These are phyloP conservation scores for Ceratobasidium sp. DNA, from an alignment of 1,284 basidiomycete species.

Conservation along the genomic window DNA sequence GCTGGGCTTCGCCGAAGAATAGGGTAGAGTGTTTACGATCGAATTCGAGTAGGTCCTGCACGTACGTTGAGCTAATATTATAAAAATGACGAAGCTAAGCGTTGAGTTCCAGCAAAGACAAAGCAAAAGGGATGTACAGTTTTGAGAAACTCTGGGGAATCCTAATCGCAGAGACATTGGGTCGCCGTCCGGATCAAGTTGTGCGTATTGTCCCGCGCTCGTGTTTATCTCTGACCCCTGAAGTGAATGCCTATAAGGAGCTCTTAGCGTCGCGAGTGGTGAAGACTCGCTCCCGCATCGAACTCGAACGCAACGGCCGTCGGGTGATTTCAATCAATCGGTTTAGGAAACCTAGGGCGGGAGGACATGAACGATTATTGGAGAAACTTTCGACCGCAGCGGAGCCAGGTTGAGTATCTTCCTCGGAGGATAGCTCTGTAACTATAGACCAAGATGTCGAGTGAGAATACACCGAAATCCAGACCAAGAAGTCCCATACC, in stretches of 20 bases:
- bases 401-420: slow-evolving; percentile 65
- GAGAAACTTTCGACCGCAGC: too few species aligned
- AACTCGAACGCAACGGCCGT: too few species aligned
- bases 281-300: slow-evolving; percentile 65
- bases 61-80: slow-evolving; percentile 84
- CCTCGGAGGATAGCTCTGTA: slow-evolving; percentile 82
- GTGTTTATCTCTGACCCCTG: slow-evolving; percentile 82
- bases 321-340: too few species aligned
- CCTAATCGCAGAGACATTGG: slow-evolving; percentile 79
- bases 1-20: slow-evolving; percentile 81
- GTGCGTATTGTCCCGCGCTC: slow-evolving; percentile 86
- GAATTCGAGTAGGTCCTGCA: slow-evolving; percentile 84
- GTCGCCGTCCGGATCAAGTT: slow-evolving; percentile 87
- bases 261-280: slow-evolving; percentile 79
- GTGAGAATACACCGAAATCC: slow-evolving; percentile 53
- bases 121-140: slow-evolving; percentile 66
- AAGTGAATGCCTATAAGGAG: slow-evolving; percentile 82
- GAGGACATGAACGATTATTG: too few species aligned
- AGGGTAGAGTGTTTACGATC: slow-evolving; percentile 81
- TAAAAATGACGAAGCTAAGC: neutral
- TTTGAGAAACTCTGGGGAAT: slow-evolving; percentile 72
- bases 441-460: slow-evolving; percentile 6
- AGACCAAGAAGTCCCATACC: too few species aligned
- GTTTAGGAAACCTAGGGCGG: too few species aligned
- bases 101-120: neutral